Base-by-base conservation (phyloP, 1,139 yeast species). In the Saccharomyces hybrid region DNA sequence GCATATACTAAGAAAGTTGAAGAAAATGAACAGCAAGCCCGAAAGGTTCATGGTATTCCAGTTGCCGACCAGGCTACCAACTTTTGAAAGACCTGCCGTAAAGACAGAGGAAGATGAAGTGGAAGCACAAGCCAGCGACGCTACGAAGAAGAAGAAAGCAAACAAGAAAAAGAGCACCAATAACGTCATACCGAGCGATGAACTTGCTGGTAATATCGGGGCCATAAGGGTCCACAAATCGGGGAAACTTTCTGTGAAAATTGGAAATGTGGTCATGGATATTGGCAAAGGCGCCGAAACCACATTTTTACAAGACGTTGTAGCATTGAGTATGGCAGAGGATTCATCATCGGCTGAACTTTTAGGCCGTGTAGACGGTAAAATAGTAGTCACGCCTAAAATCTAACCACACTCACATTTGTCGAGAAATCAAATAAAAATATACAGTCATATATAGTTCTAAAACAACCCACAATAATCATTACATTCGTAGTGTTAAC, bases 221-320 rank as follows among this genome's bases (percentile, higher is more conserved):
- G 76, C 78, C 28, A 65, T 90, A 46, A 80, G 91, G 56, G 76
- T 87, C 52, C 96, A 89, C 68, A 79, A 83, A 63, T 87, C 96
- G 0, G 97, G 97, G 5, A 86, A 80, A 65, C 72, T 89, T 44
- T 77, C 93, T 11, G 80, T 90, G 69, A 80, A 81, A 57, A 74
- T 90, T 53, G 96, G 96, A 8, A 80, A 84, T 54, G 79, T 83
- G 42, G 74, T 77, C 14, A 77, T 90, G 77, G 86, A 84, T 57
- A 82, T 89, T 9, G 76, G 84, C 5, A 79, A 81, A 64, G 96
- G 96, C n/a, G 82, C 86, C 1, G 79, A 83, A 11, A 73, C 86
- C 11, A 78, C 80, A n/a, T 85, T 88, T 62, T 71, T 86, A 49
- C 96, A 90, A 67, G 93, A 88, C 60, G 74, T 88, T 26, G 83